phyloP scores from a whole-genome alignment of 495 filamentous ascomycete genomes.

The Cudoniella acicularis region DNA sequence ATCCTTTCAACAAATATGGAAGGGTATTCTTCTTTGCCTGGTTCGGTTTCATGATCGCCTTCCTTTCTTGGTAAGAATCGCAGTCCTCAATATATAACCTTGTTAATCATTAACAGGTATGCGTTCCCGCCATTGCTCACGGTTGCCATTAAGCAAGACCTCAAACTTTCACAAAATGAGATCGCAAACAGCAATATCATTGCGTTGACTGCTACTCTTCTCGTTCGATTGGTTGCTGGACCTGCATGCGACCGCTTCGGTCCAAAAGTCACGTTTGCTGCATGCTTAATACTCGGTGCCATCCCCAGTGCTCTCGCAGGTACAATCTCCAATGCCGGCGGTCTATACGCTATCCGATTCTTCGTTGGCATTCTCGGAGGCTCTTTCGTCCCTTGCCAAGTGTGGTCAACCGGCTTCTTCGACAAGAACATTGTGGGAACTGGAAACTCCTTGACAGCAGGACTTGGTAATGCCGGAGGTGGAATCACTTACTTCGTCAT shows the following conservation, averaged over 20 bases:
- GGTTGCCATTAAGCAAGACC: slow-evolving; percentile 77
- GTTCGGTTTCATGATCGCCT: slow-evolving; percentile 93
- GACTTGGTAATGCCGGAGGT: slow-evolving; percentile 86
- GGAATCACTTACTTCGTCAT: slow-evolving; percentile 89
- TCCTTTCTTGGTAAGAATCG: slow-evolving; percentile 75
- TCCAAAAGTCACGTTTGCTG: slow-evolving; percentile 76
- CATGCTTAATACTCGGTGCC: slow-evolving; percentile 66
- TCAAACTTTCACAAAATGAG: slow-evolving; percentile 65
- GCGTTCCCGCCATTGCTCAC: slow-evolving; percentile 68
- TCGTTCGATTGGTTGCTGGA: slow-evolving; percentile 79
- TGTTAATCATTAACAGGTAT: slow-evolving; percentile 2
- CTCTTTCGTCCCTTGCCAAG: slow-evolving; percentile 90
- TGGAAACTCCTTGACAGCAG: slow-evolving; percentile 82
- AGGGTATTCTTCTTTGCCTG: slow-evolving; percentile 93
- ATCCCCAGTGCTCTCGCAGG: slow-evolving; percentile 85
- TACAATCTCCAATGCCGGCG: slow-evolving; percentile 61
- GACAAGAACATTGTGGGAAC: slow-evolving; percentile 94
- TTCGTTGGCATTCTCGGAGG: slow-evolving; percentile 93
- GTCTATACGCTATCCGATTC: slow-evolving; percentile 78
- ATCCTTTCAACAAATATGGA: slow-evolving; percentile 77
- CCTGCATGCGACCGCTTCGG: slow-evolving; percentile 83
- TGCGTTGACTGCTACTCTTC: slow-evolving; percentile 75
- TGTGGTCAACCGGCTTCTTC: slow-evolving; percentile 94
- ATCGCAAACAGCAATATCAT: slow-evolving; percentile 91
- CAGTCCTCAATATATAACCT: slow-evolving; percentile 1